phyloP scores from a whole-genome alignment of 140 eudicot genomes.

The Bidens hawaiensis region DNA sequence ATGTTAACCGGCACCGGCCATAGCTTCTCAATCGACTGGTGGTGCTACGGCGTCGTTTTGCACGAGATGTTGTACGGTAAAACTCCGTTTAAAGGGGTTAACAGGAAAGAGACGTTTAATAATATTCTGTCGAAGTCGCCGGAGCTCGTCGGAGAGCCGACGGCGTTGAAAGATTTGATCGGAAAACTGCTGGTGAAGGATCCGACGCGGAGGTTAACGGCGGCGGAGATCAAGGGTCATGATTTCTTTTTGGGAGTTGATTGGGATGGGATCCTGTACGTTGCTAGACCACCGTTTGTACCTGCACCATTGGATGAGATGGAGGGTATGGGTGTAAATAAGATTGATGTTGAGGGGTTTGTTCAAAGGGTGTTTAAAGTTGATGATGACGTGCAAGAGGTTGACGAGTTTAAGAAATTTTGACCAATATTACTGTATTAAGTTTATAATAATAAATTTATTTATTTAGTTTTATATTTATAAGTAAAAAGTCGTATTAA shows the following conservation, averaged over 20 bases:
- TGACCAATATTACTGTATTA: background rate
- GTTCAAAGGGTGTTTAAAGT: slow-evolving; percentile 54
- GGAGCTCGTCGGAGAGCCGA: slow-evolving; percentile 62
- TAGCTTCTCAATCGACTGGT: slow-evolving; percentile 73
- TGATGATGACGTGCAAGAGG: slow-evolving; percentile 13
- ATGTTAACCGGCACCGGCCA: slow-evolving; percentile 68
- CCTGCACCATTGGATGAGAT: slow-evolving; percentile 37
- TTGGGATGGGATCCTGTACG: slow-evolving; percentile 52
- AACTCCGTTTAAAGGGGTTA: slow-evolving; percentile 75
- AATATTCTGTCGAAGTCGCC: slow-evolving; percentile 45
- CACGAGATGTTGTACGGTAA: slow-evolving; percentile 84
- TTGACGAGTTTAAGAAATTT: slow-evolving; percentile 21
- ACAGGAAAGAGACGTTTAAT: slow-evolving; percentile 73
- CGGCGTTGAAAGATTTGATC: slow-evolving; percentile 80
- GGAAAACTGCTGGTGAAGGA: slow-evolving; percentile 69
- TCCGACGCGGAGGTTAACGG: slow-evolving; percentile 54
- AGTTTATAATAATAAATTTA: too few species aligned
- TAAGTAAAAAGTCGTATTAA: too few species aligned
- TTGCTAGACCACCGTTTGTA: slow-evolving; percentile 75
- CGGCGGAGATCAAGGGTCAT: slow-evolving; percentile 62
- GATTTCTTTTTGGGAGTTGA: slow-evolving; percentile 59
- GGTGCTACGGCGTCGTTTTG: slow-evolving; percentile 80
- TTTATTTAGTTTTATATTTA: too few species aligned
- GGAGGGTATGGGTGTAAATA: slow-evolving; percentile 49
- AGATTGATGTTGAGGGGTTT: slow-evolving; percentile 59